These are phyloP conservation scores for Globisporangium middletonii DNA, from an alignment of 352 stramenopile genomes.

Conservation along the genomic window DNA sequence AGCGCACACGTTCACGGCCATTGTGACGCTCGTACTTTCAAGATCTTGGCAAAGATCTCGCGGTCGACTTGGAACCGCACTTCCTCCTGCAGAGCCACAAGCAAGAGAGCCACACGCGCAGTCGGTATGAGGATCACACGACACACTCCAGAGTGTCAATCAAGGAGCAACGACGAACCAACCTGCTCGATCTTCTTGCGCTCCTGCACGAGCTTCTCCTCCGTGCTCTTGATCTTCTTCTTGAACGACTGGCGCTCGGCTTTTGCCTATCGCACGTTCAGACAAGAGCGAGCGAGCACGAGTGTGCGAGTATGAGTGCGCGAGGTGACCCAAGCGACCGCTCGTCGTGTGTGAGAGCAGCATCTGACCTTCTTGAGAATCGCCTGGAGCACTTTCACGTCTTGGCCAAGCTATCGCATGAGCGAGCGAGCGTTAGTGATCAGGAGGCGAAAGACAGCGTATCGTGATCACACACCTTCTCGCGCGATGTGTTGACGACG, in stretches of 20 bases:
- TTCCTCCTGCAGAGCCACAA: slow-evolving; percentile 34
- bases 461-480: slow-evolving; percentile 38
- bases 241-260: slow-evolving; percentile 74
- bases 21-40: slow-evolving; percentile 33
- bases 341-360: too few species aligned
- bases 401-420: slow-evolving; percentile 48
- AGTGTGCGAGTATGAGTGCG: background rate
- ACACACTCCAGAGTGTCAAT: too few species aligned
- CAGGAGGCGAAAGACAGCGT: background rate
- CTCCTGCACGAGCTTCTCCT: slow-evolving; percentile 53
- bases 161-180: too few species aligned
- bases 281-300: background rate
- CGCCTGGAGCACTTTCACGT: slow-evolving; percentile 61
- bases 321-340: background rate
- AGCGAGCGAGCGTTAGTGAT: background rate
- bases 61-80: slow-evolving; percentile 77
- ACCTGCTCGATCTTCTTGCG: slow-evolving; percentile 72
- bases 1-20: too few species aligned
- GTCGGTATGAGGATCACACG: too few species aligned
- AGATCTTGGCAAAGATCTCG: slow-evolving; percentile 82
- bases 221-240: slow-evolving; percentile 66
- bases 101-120: background rate
- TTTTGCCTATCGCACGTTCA: slow-evolving; percentile 34
- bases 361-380: slow-evolving; percentile 63
- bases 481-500: slow-evolving; percentile 58